Evolutionary conservation across 1,139 yeast species (phyloP).

Genomic region (Candida sanyaensis): DNA sequence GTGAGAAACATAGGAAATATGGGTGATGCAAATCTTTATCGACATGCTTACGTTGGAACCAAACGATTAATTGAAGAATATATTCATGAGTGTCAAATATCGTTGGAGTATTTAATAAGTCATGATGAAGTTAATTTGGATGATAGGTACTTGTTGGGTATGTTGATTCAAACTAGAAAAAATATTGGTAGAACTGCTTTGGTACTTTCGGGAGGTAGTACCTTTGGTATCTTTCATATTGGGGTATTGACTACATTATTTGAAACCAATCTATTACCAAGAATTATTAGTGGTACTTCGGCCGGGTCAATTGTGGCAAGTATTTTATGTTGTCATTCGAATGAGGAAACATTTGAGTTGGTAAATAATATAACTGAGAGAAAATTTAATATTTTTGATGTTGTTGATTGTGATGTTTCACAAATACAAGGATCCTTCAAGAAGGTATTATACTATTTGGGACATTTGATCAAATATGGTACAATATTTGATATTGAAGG

Average conservation of each 20-base stretch:
- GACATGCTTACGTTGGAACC: slow-evolving; percentile 84
- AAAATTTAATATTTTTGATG: slow-evolving; percentile 71
- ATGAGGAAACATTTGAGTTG: slow-evolving; percentile 66
- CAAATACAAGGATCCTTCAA: slow-evolving; percentile 47
- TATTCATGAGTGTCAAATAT: slow-evolving; percentile 69
- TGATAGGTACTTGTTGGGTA: slow-evolving; percentile 69
- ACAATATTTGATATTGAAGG: slow-evolving; percentile 84
- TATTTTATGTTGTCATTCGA: slow-evolving; percentile 76
- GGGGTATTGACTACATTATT: slow-evolving; percentile 84
- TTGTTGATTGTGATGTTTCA: slow-evolving; percentile 22
- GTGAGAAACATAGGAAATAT: slow-evolving; percentile 84
- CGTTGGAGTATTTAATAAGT: slow-evolving; percentile 53
- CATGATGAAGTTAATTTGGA: slow-evolving; percentile 53
- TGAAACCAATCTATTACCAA: slow-evolving; percentile 75
- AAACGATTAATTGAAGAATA: slow-evolving; percentile 82
- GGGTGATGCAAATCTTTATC: slow-evolving; percentile 77
- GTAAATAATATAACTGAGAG: slow-evolving; percentile 55
- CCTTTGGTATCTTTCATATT: slow-evolving; percentile 88
- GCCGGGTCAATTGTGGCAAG: slow-evolving; percentile 97
- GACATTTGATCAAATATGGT: slow-evolving; percentile 73
- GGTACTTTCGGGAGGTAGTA: slow-evolving; percentile 92
- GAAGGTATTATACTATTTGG: slow-evolving; percentile 30
- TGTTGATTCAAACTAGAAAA: slow-evolving; percentile 83
- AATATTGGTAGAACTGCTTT: slow-evolving; percentile 93
- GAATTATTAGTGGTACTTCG: slow-evolving; percentile 92